A percentile compares a stretch with the other conserved stretches of the same genome.
Evolutionary conservation across 306 rosid genomes (phyloP).

Genomic region (Quercus ilex): DNA sequence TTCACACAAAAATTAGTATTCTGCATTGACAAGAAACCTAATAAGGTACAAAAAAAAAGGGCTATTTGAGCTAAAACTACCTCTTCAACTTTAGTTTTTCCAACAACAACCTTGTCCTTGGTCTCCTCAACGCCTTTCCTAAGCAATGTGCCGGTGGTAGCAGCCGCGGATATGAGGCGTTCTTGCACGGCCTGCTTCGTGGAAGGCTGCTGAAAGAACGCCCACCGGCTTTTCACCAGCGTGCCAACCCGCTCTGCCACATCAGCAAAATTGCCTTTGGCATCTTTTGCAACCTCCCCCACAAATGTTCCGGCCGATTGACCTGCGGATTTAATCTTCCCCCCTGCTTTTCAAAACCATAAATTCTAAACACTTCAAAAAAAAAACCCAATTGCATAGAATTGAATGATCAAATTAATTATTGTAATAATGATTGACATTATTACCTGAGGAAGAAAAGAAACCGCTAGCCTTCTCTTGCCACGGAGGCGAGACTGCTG

Average conservation of each 20-base stretch:
- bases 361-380: conserved; percentile 1
- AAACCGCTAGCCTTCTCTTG: conserved; percentile 83
- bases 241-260: conserved; percentile 78
- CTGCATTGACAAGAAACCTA: neutral
- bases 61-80: conserved; percentile 32
- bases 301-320: conserved; percentile 90
- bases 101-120: conserved; percentile 81
- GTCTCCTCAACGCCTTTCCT: conserved; percentile 77
- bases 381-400: neutral
- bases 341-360: conserved; percentile 47
- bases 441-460: conserved; percentile 84
- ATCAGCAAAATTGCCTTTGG: conserved; percentile 73
- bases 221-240: conserved; percentile 83
- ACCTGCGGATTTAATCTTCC: conserved; percentile 83
- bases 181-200: conserved; percentile 92
- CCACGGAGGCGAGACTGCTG: conserved; percentile 72
- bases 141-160: conserved; percentile 73
- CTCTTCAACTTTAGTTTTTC: conserved; percentile 94
- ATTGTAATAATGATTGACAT: neutral
- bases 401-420: neutral
- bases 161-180: conserved; percentile 83
- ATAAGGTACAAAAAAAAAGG: neutral
- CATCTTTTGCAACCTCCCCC: conserved; percentile 86
- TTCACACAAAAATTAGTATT: neutral
- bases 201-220: conserved; percentile 78